Evolutionary conservation across 768 basidiomycete genomes (phyloP).

Genomic region (Leccinum sublutescens): DNA sequence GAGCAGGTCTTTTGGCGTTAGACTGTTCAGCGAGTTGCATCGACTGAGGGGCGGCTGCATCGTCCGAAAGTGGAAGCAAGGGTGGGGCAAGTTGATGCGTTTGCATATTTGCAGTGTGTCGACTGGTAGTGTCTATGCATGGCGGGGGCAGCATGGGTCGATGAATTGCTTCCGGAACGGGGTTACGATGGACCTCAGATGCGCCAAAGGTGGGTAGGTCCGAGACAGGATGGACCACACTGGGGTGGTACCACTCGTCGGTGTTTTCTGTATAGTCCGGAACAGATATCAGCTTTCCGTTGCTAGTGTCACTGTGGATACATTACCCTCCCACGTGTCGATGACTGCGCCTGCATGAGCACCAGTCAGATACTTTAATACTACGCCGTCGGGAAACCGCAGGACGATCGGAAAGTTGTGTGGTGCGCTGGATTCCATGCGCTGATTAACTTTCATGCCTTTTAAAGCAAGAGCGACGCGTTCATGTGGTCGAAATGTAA

Average conservation of each 20-base stretch:
- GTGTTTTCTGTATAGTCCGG: conserved; percentile 9
- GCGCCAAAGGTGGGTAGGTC: conserved; percentile 11
- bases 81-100: not conserved
- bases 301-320: not conserved
- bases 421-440: conserved; percentile 25
- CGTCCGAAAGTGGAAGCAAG: not conserved
- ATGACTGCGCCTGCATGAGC: conserved; percentile 30
- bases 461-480: conserved; percentile 47
- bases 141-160: not conserved
- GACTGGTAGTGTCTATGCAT: not conserved
- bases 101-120: not conserved
- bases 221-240: conserved; percentile 11
- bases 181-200: not conserved
- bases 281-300: not conserved
- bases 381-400: conserved; percentile 42
- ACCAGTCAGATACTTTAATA: conserved; percentile 38
- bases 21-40: conserved; percentile 1
- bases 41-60: not conserved
- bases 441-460: conserved; percentile 37
- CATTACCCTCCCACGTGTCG: conserved; percentile 42
- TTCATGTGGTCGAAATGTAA: conserved; percentile 43
- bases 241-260: conserved; percentile 29
- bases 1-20: not conserved
- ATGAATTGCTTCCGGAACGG: not conserved
- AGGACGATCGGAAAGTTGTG: conserved; percentile 42